Evolutionary conservation across 371 early-diverging fungal species (phyloP).

Genomic region (Encephalitozoon intestinalis): DNA sequence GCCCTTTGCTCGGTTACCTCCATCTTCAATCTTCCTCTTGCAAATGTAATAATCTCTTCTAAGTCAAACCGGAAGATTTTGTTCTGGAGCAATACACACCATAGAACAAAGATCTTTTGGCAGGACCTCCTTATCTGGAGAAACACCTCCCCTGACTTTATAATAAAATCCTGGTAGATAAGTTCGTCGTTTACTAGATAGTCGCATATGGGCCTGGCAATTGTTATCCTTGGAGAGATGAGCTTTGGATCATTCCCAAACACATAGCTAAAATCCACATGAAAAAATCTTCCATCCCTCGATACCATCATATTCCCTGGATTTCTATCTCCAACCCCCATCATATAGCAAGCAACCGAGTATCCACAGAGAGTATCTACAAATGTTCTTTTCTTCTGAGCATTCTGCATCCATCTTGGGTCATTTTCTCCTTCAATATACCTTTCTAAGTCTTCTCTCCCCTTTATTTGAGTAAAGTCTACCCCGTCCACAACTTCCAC

Average conservation of each 20-base stretch:
- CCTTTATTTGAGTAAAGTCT: background rate
- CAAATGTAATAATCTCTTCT: background rate
- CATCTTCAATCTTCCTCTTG: background rate
- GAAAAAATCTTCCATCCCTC: slow-evolving; percentile 70
- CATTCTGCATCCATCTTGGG: background rate
- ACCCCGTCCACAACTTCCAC: slow-evolving; percentile 9
- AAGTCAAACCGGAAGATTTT: background rate
- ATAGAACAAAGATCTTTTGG: background rate
- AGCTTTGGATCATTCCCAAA: slow-evolving; percentile 92
- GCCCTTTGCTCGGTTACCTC: background rate
- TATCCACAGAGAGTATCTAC: slow-evolving; percentile 62
- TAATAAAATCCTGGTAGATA: slow-evolving; percentile 10
- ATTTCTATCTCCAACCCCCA: slow-evolving; percentile 97
- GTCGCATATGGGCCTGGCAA: slow-evolving; percentile 2
- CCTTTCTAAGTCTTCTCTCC: background rate
- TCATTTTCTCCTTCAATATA: background rate
- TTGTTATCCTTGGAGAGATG: slow-evolving; percentile 79
- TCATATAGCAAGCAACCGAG: slow-evolving; percentile 84
- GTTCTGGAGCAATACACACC: background rate
- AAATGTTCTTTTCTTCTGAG: background rate
- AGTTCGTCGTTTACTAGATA: slow-evolving; percentile 6
- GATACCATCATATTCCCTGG: slow-evolving; percentile 83
- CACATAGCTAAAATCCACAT: slow-evolving; percentile 92
- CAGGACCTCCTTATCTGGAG: background rate
- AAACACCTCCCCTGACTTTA: background rate